Evolutionary conservation across 2,329 filamentous ascomycete genomes (phyloP), one percentile per base, ranked within the genome.

Genomic region (Nemania diffusa): DNA sequence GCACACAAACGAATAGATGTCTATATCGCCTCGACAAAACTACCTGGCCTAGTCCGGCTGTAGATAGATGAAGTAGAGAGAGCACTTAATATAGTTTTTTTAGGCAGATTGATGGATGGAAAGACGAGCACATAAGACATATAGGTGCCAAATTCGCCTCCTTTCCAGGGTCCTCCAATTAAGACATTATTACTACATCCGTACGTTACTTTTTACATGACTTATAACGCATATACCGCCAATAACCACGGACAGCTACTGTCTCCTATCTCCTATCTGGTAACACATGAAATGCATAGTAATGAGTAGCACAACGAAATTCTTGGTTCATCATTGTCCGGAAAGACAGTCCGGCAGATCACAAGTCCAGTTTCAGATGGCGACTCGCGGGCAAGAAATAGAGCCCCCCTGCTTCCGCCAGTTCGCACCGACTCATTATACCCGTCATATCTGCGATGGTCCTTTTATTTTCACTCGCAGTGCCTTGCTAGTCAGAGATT

Each of bases 1-100:
- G 44, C 24, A 57, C 6, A 57, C 2, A 26, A 29, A 65, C 42
- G 44, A 65, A 65, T 57, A 15, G 51, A n/a, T 60, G 22, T 22
- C 9, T 52, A 27, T 20, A 37, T 44, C 48, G 17, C 20, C 20
- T 46, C 15, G 3, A 46, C 42, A 22, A 46, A 20, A 6, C 15
- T 22, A 46, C n/a, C 17, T 20, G 34, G 3, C 34, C 34, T 13
- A 40, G 34, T 40, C n/a, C n/a, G n/a, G n/a, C n/a, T n/a, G n/a
- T n/a, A n/a, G n/a, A n/a, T n/a, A n/a, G n/a, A n/a, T n/a, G 11
- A 40, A 40, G 5, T 40, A 15, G 3, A 13, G 9, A 32, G 29
- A 9, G 9, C 5, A 32, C 9, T 5, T 40, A 13, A 40, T 3
- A 13, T 40, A 3, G 5, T 13, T 13, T 40, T 40, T 40, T 40